Evolutionary conservation across 768 basidiomycete species (phyloP), one percentile per base, ranked within the genome.

Genomic region (Chalciporus sphaerocephalus): DNA sequence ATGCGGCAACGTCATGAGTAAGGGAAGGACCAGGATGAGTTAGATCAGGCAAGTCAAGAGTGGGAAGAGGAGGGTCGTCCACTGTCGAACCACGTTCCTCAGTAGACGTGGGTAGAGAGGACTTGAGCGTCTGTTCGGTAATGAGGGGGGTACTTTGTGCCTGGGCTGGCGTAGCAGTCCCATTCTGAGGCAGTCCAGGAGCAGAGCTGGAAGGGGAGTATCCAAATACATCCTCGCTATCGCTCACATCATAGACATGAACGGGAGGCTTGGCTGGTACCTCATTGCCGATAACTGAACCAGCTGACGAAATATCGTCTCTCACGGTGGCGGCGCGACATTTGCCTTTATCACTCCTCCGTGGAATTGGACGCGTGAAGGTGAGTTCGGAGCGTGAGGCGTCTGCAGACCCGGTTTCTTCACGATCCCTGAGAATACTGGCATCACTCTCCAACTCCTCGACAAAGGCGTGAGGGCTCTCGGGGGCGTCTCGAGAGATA

Each of bases 391-490:
- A 56, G 42, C 50, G 70, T 23, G 58, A 56, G 21, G 52, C 54
- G 9, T 69, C 69, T 15, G 68, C 57, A n/a, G 62, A 68, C 17
- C 64, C 66, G 16, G 58, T 58, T 27, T 56, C 54, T 20, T 64
- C 61, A 1, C 57, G 42, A 24, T 56, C 55, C 41, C 53, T 60
- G 48, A 70, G 66, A 36, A 59, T 28, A 44, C 63, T 69, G 39
- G 60, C 55, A 40, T 74, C 72, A 42, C 68, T 70, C 28, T 72
- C 70, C 23, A 86, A 58, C 27, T 73, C 69, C 62, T 85, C 82
- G 11, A 85, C 78, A 57, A 77, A 85, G 3, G 80, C 84, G 64
- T 85, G 83, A 4, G 80, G 75, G 40, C 69, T 74, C 18, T 71
- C 68, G 38, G 61, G 54, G 30, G 62, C 60, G 5, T 63, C 60